These are phyloP conservation scores for Coemansia brasiliensis DNA, from an alignment of 192 early-diverging fungal genomes.

Conservation along the genomic window DNA sequence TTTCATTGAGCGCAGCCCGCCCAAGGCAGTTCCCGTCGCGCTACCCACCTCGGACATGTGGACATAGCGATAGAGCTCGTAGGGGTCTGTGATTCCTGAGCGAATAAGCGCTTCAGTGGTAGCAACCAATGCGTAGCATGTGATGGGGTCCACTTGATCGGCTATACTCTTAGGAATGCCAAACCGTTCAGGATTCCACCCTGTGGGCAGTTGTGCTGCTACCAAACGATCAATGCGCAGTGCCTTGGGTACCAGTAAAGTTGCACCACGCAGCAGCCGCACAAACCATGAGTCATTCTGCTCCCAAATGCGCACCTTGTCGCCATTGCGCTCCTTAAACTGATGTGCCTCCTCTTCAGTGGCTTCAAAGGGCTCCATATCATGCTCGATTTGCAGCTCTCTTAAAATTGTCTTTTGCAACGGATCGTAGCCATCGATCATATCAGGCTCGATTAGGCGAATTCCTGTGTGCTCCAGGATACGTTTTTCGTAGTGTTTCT, in stretches of 20 bases:
- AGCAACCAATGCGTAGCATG: slow-evolving; percentile 84
- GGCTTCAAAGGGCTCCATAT: slow-evolving; percentile 85
- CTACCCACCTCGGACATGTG: slow-evolving; percentile 92
- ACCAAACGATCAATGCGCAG: slow-evolving; percentile 84
- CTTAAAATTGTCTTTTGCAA: slow-evolving; percentile 79
- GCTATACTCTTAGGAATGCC: slow-evolving; percentile 89
- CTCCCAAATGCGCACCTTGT: slow-evolving; percentile 61
- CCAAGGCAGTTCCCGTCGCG: slow-evolving; percentile 82
- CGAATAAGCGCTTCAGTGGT: slow-evolving; percentile 89
- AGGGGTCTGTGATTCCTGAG: slow-evolving; percentile 92
- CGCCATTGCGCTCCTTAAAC: slow-evolving; percentile 83
- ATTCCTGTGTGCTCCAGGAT: slow-evolving; percentile 92
- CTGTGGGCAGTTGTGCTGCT: slow-evolving; percentile 90
- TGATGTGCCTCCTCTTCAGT: slow-evolving; percentile 83
- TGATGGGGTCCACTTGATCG: slow-evolving; percentile 86
- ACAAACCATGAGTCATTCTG: slow-evolving; percentile 59
- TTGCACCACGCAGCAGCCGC: slow-evolving; percentile 82
- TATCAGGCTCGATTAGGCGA: slow-evolving; percentile 86
- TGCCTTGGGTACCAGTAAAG: slow-evolving; percentile 88
- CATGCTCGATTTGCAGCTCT: slow-evolving; percentile 85
- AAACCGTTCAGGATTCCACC: slow-evolving; percentile 88
- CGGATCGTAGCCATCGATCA: slow-evolving; percentile 89
- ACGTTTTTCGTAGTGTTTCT: slow-evolving; percentile 86
- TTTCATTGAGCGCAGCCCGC: slow-evolving; percentile 74
- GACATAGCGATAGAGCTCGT: slow-evolving; percentile 94